phyloP scores from a whole-genome alignment of 2,329 filamentous ascomycete genomes.

The Chaetomium olivaceum region DNA sequence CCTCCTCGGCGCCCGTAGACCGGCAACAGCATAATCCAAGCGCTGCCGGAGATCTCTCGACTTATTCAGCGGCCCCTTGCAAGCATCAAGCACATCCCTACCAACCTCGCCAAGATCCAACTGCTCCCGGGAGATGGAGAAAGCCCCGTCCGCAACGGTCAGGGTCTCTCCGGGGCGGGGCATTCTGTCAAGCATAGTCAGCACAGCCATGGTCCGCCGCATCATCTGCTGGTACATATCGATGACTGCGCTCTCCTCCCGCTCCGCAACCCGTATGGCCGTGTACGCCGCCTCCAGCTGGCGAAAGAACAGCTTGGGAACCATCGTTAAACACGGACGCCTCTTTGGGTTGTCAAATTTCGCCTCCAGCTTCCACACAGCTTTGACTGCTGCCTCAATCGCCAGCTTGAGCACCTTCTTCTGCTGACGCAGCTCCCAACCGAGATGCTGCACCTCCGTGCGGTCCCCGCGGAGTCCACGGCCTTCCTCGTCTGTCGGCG shows the following conservation, averaged over 20 bases:
- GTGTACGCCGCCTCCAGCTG: not conserved
- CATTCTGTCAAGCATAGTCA: not conserved
- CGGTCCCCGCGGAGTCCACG: not conserved
- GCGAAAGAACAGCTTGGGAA: not conserved
- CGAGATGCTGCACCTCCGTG: not conserved
- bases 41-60: not conserved
- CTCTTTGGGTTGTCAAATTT: not conserved
- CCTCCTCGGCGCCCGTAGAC: not conserved
- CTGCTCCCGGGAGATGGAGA: conserved; percentile 1
- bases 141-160: not conserved
- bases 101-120: not conserved
- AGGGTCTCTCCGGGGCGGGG: not conserved
- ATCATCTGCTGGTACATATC: not conserved
- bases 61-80: conserved; percentile 13
- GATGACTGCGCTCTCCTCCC: not conserved
- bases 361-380: not conserved
- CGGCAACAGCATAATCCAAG: not conserved
- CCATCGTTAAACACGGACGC: not conserved
- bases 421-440: not conserved
- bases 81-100: not conserved
- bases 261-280: not conserved
- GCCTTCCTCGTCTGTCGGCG: not conserved
- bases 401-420: not conserved
- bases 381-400: not conserved
- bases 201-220: not conserved